Evolutionary conservation across 2,329 filamentous ascomycete genomes (phyloP), one percentile per base, ranked within the genome.

Genomic region (Nigrospora oryzae): DNA sequence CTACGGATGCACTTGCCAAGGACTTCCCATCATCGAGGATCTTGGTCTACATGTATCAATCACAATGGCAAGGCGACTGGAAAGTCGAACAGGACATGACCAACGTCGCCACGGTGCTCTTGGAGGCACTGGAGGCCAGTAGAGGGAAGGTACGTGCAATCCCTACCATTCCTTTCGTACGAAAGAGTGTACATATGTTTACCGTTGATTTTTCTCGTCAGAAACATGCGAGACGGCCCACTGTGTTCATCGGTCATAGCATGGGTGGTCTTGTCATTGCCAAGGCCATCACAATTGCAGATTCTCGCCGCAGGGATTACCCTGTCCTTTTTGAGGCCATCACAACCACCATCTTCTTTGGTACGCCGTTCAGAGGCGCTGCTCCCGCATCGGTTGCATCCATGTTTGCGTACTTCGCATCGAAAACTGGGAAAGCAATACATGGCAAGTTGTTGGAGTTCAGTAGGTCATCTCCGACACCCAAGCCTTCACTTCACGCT

Each of bases 221-320:
- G 56, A 54, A 56, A 30, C 55, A 49, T 32, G 56, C 54, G 47
- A 44, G 58, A 28, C 57, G 65, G 2, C 67, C 68, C 1, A 65
- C 70, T 10, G 60, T 68, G 0, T 67, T 70, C 33, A 64, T 70
- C 13, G 66, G 64, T 0, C 67, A 69, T 34, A 67, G 64, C 15
- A 70, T 70, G 67, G 67, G 67, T 8, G 67, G 67, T 7, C 54
- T 70, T 5, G 66, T 70, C 1, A 59, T 70, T 31, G 65, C 67
- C 11, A 69, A 70, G 50, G 67, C 64, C 13, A 44, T 63, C 12
- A 55, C 49, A 2, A 49, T 67, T 2, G 63, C 65, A 5, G 63
- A 65, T 36, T 56, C 61, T 0, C 58, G 59, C 13, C 53, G 57
- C 16, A 62, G 67, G 10, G 51, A 56, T 5, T 68, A 64, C n/a